Evolutionary conservation across 2,329 filamentous ascomycete genomes (phyloP), one percentile per base, ranked within the genome.

Genomic region (Calonectria pseudoturangicola): DNA sequence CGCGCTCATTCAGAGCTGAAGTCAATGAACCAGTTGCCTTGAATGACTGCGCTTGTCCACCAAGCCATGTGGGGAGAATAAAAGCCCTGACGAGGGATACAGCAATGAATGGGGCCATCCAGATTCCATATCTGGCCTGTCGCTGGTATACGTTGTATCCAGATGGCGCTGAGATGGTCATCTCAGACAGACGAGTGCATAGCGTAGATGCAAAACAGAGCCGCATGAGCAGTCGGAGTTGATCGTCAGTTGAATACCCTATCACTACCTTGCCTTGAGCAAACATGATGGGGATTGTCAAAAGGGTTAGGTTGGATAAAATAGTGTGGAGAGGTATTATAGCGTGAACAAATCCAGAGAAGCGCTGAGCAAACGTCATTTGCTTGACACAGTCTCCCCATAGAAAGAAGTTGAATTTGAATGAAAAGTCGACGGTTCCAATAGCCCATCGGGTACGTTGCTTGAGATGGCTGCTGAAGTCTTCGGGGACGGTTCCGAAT

Each of bases 371-470:
- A 51, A 87, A 82, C 0, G 85, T 87, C 89, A 92, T 91, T 43
- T 87, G 77, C 70, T 84, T 84, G 36, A 91, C 87, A 67, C 85
- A 79, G 12, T 88, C 85, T 39, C 90, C 89, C 82, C 83, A 91
- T 5, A 91, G 83, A 76, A 89, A 91, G 75, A 92, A 92, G 75
- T 88, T 90, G 63, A 92, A 86, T 84, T 91, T 91, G 77, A 90
- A 85, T 0, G 90, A 88, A 0, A 89, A 91, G 77, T 92, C 89
- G 16, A 92, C 86, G 0, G 89, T 91, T 73, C 87, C 84, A 74
- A 89, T 87, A 36, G 87, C 87, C 89, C 89, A 91, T 50, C 89
- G 85, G 0, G 87, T 90, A 25, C 89, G 86, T 83, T 91, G 89
- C 83, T 90, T 90, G 9, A 91, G 77, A 76, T 91, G 89, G 21